phyloP scores from a whole-genome alignment of 208 protist species.

The Leishmania arabica region DNA sequence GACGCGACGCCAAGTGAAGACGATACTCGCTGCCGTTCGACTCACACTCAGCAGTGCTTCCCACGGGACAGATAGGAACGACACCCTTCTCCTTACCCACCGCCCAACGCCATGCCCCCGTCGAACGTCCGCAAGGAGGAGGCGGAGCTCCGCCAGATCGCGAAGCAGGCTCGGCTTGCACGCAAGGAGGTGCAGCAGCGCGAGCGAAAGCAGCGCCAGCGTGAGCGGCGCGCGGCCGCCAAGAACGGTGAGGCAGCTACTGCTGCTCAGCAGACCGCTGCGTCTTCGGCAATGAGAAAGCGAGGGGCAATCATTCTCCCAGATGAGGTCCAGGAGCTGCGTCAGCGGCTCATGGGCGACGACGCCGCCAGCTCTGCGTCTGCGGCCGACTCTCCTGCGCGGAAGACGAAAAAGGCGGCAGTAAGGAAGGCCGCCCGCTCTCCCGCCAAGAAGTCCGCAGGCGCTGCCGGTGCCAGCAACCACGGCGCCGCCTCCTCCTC shows the following conservation, averaged over 20 bases:
- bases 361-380: background rate
- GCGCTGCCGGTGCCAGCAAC: background rate
- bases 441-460: conserved; percentile 8
- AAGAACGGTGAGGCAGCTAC: conserved; percentile 15
- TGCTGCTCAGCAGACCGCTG: background rate
- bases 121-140: conserved; percentile 84
- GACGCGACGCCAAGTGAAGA: background rate
- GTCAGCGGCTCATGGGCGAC: conserved; percentile 38
- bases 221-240: conserved; percentile 16
- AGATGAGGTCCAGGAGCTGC: conserved; percentile 66
- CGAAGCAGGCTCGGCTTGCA: conserved; percentile 50
- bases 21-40: background rate
- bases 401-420: conserved; percentile 12
- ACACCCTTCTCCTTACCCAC: background rate
- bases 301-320: conserved; percentile 78
- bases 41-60: background rate
- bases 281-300: conserved; percentile 26
- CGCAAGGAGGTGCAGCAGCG: conserved; percentile 58
- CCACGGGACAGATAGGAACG: background rate
- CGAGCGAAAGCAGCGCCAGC: conserved; percentile 47
- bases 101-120: conserved; percentile 34
- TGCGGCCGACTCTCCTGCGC: background rate
- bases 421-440: conserved; percentile 17
- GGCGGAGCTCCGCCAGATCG: conserved; percentile 82
- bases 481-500: conserved; percentile 12